These are phyloP conservation scores for Solanum paucissectum DNA, from an alignment of 257 asterid genomes.

Conservation along the genomic window DNA sequence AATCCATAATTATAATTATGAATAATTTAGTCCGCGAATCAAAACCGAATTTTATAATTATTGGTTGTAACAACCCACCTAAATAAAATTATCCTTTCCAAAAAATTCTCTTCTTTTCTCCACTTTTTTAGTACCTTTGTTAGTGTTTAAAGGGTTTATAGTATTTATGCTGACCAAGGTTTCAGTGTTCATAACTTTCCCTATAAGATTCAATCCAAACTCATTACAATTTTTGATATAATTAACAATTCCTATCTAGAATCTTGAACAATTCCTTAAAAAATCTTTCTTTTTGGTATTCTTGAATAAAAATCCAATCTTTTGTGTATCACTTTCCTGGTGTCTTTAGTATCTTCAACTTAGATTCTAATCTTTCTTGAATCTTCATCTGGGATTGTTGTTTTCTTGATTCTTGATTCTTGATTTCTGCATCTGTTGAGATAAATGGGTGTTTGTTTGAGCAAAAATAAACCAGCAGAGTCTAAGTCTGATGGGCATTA, in stretches of 20 bases:
- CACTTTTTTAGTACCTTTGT: not conserved
- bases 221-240: not conserved
- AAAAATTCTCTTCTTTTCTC: not conserved
- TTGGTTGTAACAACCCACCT: not conserved
- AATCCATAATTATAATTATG: not conserved
- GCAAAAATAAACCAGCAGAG: conserved; percentile 5
- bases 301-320: not conserved
- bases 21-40: not conserved
- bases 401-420: not conserved
- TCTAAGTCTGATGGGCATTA: conserved; percentile 4
- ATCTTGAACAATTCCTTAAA: not conserved
- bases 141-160: not conserved
- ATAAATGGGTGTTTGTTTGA: conserved; percentile 18
- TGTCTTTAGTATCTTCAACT: not conserved
- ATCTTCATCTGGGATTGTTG: not conserved
- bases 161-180: not conserved
- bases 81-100: not conserved
- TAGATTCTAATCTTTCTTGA: not conserved
- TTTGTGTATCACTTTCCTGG: not conserved
- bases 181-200: not conserved
- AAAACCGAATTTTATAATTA: not conserved
- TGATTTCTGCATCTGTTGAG: not conserved
- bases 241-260: not conserved
- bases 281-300: not conserved
- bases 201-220: not conserved